Base-by-base conservation (phyloP, 73 alveolate genomes). In the Paramecium primaurelia region DNA sequence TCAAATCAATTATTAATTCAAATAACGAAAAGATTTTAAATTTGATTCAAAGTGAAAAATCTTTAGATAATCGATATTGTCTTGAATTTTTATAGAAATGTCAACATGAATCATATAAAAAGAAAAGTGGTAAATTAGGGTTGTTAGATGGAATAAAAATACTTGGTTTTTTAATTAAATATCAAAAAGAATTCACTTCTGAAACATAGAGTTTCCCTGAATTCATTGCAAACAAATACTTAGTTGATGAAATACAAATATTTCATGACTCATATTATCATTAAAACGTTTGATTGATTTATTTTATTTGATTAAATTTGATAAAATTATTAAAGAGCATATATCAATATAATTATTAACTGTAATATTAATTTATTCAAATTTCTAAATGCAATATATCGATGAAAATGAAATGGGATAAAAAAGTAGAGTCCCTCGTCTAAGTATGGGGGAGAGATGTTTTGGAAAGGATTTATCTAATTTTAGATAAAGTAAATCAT, bases 331-430 rank as follows among this genome's bases (percentile, higher is more conserved):
- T n/a, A 54, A 54, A 54, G 69, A 18, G 32, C 36, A 64, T 34
- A 64, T 64, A 64, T 3, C 28, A 64, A 64, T 32, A 64, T 64
- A 64, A 64, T 64, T 64, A 64, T 64, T 28, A 64, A 64, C 84
- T 64, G 84, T 64, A 64, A 64, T 64, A 64, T 64, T 64, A 64
- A 64, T 64, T 64, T 64, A 64, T 64, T 64, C 84, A 64, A 64
- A 64, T 64, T 59, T 64, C 84, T 34, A 64, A 64, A 64, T 64
- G 84, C 28, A 64, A 64, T 64, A 64, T 32, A 64, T 64, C 4
- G 84, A 64, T 64, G 84, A 64, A 64, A 64, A 64, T 64, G 84
- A 64, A 64, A 32, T 64, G 42, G 47, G 51, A 12, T 34, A 28
- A 64, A 64, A 64, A 64, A 34, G 32, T 28, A 28, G 84, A 64